A percentile compares a stretch with the other conserved stretches of the same genome.
Evolutionary conservation across 352 stramenopile species (phyloP).

Genomic region (Phytopythium litorale): DNA sequence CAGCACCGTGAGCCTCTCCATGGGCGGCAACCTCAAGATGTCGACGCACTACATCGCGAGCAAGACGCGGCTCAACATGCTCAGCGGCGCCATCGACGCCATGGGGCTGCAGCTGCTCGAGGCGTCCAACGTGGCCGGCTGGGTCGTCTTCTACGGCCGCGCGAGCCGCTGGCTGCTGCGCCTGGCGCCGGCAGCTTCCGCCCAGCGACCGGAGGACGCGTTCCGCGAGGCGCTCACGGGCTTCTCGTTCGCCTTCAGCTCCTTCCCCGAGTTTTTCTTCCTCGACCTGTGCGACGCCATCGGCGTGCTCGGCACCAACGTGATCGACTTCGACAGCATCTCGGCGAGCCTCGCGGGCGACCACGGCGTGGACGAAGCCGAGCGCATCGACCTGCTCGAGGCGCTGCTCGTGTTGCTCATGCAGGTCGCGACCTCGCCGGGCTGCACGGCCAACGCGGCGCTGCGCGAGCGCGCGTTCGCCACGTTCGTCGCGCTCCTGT

Average conservation of each 20-base stretch:
- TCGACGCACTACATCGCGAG: constrained; percentile 38
- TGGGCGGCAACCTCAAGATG: constrained; percentile 10
- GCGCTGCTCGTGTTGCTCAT: constrained; percentile 59
- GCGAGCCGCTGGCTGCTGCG: constrained; percentile 33
- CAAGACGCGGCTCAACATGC: constrained; percentile 30
- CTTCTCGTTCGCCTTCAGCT: constrained; percentile 39
- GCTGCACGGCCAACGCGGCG: constrained; percentile 62
- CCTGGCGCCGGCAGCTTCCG: background rate
- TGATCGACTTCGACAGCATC: constrained; percentile 5
- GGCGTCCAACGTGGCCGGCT: constrained; percentile 24
- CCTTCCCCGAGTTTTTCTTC: constrained; percentile 71
- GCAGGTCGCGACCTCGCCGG: constrained; percentile 43
- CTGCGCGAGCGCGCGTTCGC: constrained; percentile 58
- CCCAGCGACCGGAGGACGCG: constrained; percentile 31
- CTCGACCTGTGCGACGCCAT: constrained; percentile 65
- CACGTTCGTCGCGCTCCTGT: constrained; percentile 46
- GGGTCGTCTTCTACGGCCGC: constrained; percentile 31
- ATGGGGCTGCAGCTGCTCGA: constrained; percentile 36
- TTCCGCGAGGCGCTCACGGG: constrained; percentile 36
- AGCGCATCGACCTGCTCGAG: constrained; percentile 31
- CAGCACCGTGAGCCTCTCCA: background rate
- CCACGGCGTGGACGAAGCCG: constrained; percentile 10
- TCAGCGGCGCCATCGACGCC: constrained; percentile 16
- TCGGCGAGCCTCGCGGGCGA: background rate
- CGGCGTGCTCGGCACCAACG: constrained; percentile 31